phyloP scores from a whole-genome alignment of 2,329 filamentous ascomycete species.

The Colletotrichum noveboracense region DNA sequence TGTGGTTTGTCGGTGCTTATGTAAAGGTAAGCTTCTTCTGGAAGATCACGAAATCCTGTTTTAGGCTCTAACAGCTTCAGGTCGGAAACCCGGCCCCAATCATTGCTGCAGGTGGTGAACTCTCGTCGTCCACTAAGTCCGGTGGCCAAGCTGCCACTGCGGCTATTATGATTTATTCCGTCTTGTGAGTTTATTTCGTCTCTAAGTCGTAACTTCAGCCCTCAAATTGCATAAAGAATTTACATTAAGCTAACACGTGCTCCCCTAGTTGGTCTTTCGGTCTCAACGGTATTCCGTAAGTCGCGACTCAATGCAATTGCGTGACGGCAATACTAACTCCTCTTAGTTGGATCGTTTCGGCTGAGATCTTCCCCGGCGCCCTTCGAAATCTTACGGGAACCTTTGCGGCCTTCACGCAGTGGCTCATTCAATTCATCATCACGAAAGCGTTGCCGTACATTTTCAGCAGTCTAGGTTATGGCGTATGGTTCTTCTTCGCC shows the following conservation, averaged over 20 bases:
- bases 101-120: constrained; percentile 45
- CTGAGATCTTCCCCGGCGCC: constrained; percentile 50
- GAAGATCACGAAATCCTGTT: not conserved
- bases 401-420: constrained; percentile 44
- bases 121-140: constrained; percentile 44
- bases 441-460: constrained; percentile 51
- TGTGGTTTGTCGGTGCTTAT: constrained; percentile 59
- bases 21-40: constrained; percentile 40
- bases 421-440: constrained; percentile 47
- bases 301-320: not conserved
- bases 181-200: constrained; percentile 47
- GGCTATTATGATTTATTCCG: constrained; percentile 59
- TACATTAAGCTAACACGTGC: not conserved
- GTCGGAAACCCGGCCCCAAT: constrained; percentile 52
- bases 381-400: constrained; percentile 47
- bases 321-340: not conserved
- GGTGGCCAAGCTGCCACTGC: constrained; percentile 59
- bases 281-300: constrained; percentile 45
- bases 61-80: not conserved
- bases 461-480: constrained; percentile 48
- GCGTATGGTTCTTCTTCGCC: constrained; percentile 64
- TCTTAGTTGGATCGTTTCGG: constrained; percentile 44
- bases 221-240: not conserved
- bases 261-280: constrained; percentile 46
- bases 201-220: not conserved